Base-by-base conservation (phyloP, 805 yeast species). In the Yarrowia sp. region DNA sequence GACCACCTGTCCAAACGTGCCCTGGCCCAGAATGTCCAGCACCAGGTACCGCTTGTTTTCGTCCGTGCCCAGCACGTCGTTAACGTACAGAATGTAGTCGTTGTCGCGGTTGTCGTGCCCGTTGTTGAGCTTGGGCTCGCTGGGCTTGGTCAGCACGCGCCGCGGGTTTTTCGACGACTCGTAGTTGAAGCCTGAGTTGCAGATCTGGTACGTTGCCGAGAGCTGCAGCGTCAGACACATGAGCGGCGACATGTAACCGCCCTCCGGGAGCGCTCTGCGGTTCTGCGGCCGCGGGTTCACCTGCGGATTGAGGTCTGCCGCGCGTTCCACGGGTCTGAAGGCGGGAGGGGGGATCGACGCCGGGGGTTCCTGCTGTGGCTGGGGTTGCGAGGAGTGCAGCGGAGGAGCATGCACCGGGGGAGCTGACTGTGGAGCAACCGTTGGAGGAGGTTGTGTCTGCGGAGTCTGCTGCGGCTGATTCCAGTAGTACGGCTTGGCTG, bases 1-100 rank as follows among this genome's bases (percentile, higher is more conserved):
- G 41, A 92, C 96, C 49, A 94, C 99, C 75, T 94, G 98, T 9
- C 99, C 99, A 78, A 94, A 94, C 0, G 99, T 92, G 2, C 99
- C 99, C 65, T 92, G 93, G 0, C 99, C 99, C 41, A 94, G 75
- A 14, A 94, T 80, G 73, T 93, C 98, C 63, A 94, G 76, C 5
- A 94, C 97, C 69, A 94, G 79, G 71, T 92, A 93, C 70, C 89
- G 88, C 61, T 92, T 79, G 63, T 90, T 92, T 66, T 89, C 94
- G 67, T 87, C 90, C 3, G 84, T 80, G 5, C 99, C 98, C 39
- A 94, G 76, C 22, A 94, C 85, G 72, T 96, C 99, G 72, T 96
- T 94, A 21, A 94, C 99, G 67, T 91, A 93, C 18, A 96, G 76
- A 62, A 94, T 93, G 71, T 92, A 93, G 74, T 94, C 97, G 71